Base-by-base conservation (phyloP, 306 rosid species). In the Inga oerstediana region DNA sequence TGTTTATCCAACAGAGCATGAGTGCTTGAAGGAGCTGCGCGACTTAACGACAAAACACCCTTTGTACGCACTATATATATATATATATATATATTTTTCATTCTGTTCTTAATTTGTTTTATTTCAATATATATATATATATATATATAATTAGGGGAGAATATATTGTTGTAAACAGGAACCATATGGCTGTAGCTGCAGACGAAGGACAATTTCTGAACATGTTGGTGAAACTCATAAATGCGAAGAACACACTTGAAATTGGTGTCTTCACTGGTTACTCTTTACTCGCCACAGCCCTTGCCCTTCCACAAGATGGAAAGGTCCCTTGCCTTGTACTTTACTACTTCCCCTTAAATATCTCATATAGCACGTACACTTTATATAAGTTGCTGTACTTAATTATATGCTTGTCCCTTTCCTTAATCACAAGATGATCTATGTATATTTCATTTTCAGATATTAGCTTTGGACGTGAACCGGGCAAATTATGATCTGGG, bases 221-320 rank as follows among this genome's bases (percentile, higher is more conserved):
- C 89, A 85, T 94, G 96, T 93, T 92, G 56, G 85, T 94, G 75
- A 94, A 94, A 86, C 90, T 94, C n/a, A 93, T 94, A 79, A 94
- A 94, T 82, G 98, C 97, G 54, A 94, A 91, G 86, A 92, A 92
- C 74, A 94, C 98, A 82, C 91, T 92, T 95, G 98, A 94, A 89
- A 94, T 94, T 32, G 98, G 97, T 72, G 98, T 94, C 81, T 94
- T 84, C 90, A 94, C 98, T 32, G 98, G 98, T 17, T 94, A 94
- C 88, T 94, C 98, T 13, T 89, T 93, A 48, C 97, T 94, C 3
- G 97, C 98, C 84, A 93, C 98, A 0, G 97, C 98, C 77, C 93
- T 94, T 7, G 98, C 98, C 48, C 71, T 94, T 70, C 98, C 98
- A 7, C 97, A 94, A 3, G 97, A 94, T 73, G 98, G 98, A 88